Percentiles rank a stretch among this genome's conserved stretches.
These are phyloP conservation scores for Cutaneotrichosporon cavernicola DNA, from an alignment of 1,284 basidiomycete species.

Conservation along the genomic window DNA sequence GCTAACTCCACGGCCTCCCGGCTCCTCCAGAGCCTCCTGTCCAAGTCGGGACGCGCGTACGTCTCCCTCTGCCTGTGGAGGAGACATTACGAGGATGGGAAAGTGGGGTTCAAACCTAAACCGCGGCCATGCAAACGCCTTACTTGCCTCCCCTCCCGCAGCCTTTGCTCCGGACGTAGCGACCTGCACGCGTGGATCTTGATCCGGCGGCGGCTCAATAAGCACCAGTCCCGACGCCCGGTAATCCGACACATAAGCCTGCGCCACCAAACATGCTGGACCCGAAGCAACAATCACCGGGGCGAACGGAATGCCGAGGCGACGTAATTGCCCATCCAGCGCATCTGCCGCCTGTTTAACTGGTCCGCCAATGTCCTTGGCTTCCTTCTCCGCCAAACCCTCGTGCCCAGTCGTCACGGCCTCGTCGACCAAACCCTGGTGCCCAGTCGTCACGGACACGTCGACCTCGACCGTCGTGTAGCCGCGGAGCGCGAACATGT, in stretches of 20 bases:
- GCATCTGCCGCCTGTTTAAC: slow-evolving; percentile 30
- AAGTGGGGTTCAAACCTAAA: slow-evolving; percentile 67
- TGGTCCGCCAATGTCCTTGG: neutral
- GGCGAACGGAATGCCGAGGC: slow-evolving; percentile 62
- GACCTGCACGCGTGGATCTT: slow-evolving; percentile 33
- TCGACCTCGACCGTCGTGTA: slow-evolving; percentile 63
- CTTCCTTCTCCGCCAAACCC: too few relatives aligned
- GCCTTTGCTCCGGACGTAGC: slow-evolving; percentile 5
- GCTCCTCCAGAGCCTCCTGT: slow-evolving; percentile 28
- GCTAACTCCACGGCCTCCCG: slow-evolving; percentile 44
- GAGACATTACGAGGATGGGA: slow-evolving; percentile 58
- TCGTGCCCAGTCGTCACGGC: neutral
- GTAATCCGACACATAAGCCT: slow-evolving; percentile 66
- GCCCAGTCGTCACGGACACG: slow-evolving; percentile 48
- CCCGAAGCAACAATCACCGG: slow-evolving; percentile 63
- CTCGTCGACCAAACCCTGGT: too few relatives aligned
- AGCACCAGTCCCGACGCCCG: slow-evolving; percentile 64
- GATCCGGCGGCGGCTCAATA: slow-evolving; percentile 58
- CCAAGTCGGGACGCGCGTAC: slow-evolving; percentile 26
- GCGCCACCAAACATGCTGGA: slow-evolving; percentile 59
- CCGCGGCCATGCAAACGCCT: slow-evolving; percentile 50
- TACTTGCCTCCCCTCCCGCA: slow-evolving; percentile 34
- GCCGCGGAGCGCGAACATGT: slow-evolving; percentile 61
- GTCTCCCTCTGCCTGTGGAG: slow-evolving; percentile 10
- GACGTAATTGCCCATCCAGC: slow-evolving; percentile 42